Base-by-base conservation (phyloP, 169 alveolate species). In the Amoebophrya sp. region DNA sequence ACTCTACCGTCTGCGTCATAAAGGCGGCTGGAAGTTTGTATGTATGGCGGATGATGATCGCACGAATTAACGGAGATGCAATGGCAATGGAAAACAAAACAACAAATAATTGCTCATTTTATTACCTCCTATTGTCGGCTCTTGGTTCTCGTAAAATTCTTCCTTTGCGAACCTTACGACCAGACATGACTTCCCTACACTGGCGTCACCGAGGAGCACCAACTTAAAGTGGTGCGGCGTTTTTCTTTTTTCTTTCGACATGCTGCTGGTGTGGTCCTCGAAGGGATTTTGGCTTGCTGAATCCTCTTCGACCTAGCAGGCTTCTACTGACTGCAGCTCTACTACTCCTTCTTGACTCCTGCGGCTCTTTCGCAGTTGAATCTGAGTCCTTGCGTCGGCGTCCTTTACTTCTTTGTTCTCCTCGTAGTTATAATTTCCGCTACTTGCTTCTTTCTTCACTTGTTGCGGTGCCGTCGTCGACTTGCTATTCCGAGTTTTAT, bases 121-220 rank as follows among this genome's bases (percentile, higher is more conserved):
- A 40, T 38, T 38, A 92, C 94, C 94, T 29, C 98, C 98, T n/a
- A 96, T 95, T 7, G 98, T 97, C 33, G 98, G 96, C 90, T 95
- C 96, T 93, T 95, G 96, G 89, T 94, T 94, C 91, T 96, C 96
- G 89, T 95, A 94, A 94, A 97, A 97, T 89, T 94, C 94, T 54
- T 95, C 98, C 39, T 95, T 95, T 0, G 97, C 96, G 53, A 95
- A 96, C 89, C 97, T 89, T 77, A 94, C 95, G 23, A 96, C 96
- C 54, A 97, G 89, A 77, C 98, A 94, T 40, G 97, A 94, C 92
- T 97, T 97, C 33, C 98, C 98, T 33, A 97, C 98, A 18, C 97
- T 95, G 41, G 98, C 96, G 92, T 96, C 98, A 0, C 98, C 98
- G 66, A 96, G 92, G 38, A 96, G 93, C 25, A 97, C 98, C 77